Evolutionary conservation across 176 grass and related monocot genomes (phyloP).

Genomic region (Aegilops bicornis): DNA sequence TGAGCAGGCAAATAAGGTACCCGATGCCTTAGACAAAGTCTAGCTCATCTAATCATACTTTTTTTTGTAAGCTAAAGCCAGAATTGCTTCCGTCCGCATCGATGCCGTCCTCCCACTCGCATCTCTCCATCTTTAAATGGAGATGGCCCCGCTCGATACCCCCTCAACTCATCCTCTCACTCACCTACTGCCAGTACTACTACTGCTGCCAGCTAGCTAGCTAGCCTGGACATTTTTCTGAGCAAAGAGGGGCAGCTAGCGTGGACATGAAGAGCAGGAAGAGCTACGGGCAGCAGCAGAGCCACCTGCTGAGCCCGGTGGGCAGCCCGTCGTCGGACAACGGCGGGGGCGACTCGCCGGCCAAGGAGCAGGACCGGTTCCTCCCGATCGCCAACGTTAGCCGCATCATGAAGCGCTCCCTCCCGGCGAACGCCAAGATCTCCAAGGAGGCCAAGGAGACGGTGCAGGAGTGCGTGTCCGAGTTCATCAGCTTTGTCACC

Average conservation of each 20-base stretch:
- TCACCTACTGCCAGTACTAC: neutral
- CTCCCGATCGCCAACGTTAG: constrained; percentile 94
- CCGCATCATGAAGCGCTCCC: constrained; percentile 89
- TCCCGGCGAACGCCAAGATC: constrained; percentile 92
- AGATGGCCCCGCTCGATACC: neutral
- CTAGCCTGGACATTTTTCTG: neutral
- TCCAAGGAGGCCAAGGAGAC: constrained; percentile 94
- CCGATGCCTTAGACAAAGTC: neutral
- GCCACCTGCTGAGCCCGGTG: constrained; percentile 52
- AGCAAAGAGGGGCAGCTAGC: neutral
- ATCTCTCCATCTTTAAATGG: constrained; percentile 48
- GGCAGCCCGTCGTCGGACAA: constrained; percentile 65
- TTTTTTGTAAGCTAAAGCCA: neutral
- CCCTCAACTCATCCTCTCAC: neutral
- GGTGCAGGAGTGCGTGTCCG: constrained; percentile 96
- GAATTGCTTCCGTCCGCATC: constrained; percentile 53
- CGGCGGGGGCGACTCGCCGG: constrained; percentile 46
- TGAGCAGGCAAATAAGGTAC: too few relatives aligned
- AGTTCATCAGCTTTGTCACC: constrained; percentile 96
- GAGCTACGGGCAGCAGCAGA: constrained; percentile 42
- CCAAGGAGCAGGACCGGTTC: constrained; percentile 88
- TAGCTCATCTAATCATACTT: neutral
- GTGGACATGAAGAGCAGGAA: constrained; percentile 64
- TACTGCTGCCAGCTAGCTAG: neutral
- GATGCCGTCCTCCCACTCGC: constrained; percentile 37